Evolutionary conservation across 768 basidiomycete genomes (phyloP), one percentile per base, ranked within the genome.

Genomic region (Pleurotus pulmonarius): DNA sequence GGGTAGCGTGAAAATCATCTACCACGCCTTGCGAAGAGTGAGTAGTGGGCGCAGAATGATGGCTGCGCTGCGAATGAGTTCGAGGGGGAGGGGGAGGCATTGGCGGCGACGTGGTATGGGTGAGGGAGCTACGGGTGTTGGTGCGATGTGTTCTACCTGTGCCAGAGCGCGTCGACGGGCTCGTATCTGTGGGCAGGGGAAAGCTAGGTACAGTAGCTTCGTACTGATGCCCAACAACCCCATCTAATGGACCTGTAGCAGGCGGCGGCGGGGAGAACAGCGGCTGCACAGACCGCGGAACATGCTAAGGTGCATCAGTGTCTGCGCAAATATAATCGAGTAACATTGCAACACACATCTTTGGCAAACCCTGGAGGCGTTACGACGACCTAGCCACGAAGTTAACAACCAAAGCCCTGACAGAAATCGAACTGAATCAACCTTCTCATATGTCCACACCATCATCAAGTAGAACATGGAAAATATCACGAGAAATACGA

Each of bases 371-470:
- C 90, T 39, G 90, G 89, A 0, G 86, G 69, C 4, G 86, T 90
- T 5, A 82, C 58, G 6, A 88, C 69, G 40, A 86, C 79, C 89
- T 91, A 22, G 61, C 2, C 22, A 20, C 46, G 26, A n/a, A 39
- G n/a, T 16, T 3, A 53, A 11, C 51, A 7, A 47, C 22, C 11
- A 37, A 37, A 57, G 38, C n/a, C 55, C 56, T 55, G 54, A 45
- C 41, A 3, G 26, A 37, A 15, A 22, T 18, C 24, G 45, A 22
- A 29, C n/a, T 34, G 18, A 20, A 67, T 80, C 49, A 55, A 91
- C 92, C 79, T 81, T 83, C 18, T 79, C 55, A 70, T 95, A 96
- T 12, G 86, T 80, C 92, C 92, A 94, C 0, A 86, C 44, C 76
- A 84, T 78, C 81, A 92, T 82, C n/a, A 86, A 59, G 46, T 81